Percentiles rank a stretch among this genome's conserved stretches.
Conservation (phyloP, 2,329 filamentous ascomycete species). For the Cadophora sp. region DNA sequence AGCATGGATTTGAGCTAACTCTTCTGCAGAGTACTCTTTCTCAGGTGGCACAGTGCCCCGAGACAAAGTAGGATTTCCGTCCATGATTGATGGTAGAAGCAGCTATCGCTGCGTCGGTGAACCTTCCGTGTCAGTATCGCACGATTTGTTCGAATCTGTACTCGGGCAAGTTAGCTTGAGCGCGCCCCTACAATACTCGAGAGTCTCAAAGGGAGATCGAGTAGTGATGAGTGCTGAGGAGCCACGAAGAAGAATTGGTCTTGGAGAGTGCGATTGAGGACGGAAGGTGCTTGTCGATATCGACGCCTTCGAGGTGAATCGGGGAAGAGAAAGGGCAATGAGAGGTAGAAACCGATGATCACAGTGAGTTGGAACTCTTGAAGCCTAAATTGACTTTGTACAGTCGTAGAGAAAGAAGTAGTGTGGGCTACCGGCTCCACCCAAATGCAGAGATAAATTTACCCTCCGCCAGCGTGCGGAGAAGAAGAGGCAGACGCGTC, state of each 20-base stretch:
- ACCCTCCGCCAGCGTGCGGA: background rate
- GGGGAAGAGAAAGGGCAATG: background rate
- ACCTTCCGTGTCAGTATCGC: background rate
- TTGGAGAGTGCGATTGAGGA: no score
- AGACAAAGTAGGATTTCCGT: background rate
- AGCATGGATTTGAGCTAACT: constrained; percentile 7
- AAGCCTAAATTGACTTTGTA: background rate
- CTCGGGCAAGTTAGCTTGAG: background rate
- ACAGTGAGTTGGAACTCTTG: background rate
- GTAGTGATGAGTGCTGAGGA: background rate
- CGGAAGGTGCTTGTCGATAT: background rate
- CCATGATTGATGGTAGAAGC: background rate
- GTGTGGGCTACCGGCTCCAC: no score
- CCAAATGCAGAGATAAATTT: background rate
- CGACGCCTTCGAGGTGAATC: background rate
- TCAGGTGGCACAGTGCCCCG: background rate
- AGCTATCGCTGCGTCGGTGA: background rate
- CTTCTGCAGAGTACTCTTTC: background rate
- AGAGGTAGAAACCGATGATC: background rate
- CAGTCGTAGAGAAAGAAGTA: background rate
- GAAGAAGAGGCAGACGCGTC: background rate
- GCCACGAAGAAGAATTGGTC: background rate
- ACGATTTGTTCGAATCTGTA: background rate
- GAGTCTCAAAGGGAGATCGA: background rate
- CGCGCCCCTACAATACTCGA: background rate